Conservation (phyloP, 352 stramenopile species). For the Globisporangium carolinianum region DNA sequence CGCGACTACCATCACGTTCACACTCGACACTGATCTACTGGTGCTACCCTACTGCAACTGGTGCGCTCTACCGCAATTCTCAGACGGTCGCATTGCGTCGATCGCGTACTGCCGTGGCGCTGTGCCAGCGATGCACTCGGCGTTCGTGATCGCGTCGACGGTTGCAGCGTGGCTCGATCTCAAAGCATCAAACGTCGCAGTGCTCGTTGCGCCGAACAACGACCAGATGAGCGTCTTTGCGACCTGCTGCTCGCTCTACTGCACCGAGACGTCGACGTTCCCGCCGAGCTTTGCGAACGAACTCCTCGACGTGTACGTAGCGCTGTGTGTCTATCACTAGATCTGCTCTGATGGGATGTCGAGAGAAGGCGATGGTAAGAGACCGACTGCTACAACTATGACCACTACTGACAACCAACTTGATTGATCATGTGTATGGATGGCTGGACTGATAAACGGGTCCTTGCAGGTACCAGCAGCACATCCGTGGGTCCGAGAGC, state of each 20-base stretch:
- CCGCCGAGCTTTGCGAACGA: slow-evolving; percentile 67
- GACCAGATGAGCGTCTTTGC: slow-evolving; percentile 86
- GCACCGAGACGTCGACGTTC: slow-evolving; percentile 53
- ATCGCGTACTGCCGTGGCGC: slow-evolving; percentile 64
- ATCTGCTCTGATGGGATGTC: background rate
- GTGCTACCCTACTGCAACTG: background rate
- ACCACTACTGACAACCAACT: too few relatives aligned
- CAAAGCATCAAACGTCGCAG: slow-evolving; percentile 65
- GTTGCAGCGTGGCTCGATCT: slow-evolving; percentile 79
- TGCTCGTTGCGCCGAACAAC: slow-evolving; percentile 78
- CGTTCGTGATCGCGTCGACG: slow-evolving; percentile 78
- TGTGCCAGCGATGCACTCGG: slow-evolving; percentile 81
- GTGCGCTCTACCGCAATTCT: background rate
- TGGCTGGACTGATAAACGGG: too few relatives aligned
- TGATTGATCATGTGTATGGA: too few relatives aligned
- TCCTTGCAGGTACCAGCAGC: slow-evolving; percentile 35
- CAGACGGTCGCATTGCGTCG: slow-evolving; percentile 77
- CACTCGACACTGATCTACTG: background rate
- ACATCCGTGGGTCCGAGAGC: slow-evolving; percentile 69
- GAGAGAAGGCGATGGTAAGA: background rate
- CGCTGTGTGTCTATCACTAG: background rate
- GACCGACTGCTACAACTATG: too few relatives aligned
- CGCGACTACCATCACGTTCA: too few relatives aligned
- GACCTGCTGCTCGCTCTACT: slow-evolving; percentile 82
- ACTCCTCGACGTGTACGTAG: slow-evolving; percentile 56